Evolutionary conservation across 78 protist species (phyloP).

Genomic region (Dictyostelium brefeldianum): DNA sequence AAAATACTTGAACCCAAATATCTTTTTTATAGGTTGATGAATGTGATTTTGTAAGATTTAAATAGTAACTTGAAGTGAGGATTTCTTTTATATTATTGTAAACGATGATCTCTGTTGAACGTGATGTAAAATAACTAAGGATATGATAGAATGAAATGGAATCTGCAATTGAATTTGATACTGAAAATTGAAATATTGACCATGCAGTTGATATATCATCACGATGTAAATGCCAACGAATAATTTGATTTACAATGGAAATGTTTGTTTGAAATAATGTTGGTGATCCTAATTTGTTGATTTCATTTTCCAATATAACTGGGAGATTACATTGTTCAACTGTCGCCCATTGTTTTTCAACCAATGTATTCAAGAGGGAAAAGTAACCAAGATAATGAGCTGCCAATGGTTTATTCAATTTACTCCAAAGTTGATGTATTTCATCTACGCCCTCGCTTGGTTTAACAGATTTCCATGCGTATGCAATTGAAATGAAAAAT

Average conservation of each 20-base stretch:
- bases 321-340: not conserved
- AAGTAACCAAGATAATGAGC: too few species aligned
- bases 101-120: not conserved
- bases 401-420: not conserved
- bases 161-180: not conserved
- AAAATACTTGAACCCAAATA: not conserved
- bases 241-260: not conserved
- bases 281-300: not conserved
- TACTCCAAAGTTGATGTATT: not conserved
- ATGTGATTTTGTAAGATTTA: not conserved
- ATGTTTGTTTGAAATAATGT: not conserved
- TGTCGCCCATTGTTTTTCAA: not conserved
- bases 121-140: not conserved
- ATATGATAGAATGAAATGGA: not conserved
- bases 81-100: constrained; percentile 12
- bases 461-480: not conserved
- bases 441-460: not conserved
- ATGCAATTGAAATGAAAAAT: not conserved
- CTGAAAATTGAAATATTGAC: not conserved
- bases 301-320: not conserved
- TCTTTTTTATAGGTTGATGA: not conserved
- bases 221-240: not conserved
- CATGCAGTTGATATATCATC: not conserved
- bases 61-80: not conserved
- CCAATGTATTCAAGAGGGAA: not conserved